Conservation (phyloP, 2,329 filamentous ascomycete species). For the Trichoderma lentiforme region DNA sequence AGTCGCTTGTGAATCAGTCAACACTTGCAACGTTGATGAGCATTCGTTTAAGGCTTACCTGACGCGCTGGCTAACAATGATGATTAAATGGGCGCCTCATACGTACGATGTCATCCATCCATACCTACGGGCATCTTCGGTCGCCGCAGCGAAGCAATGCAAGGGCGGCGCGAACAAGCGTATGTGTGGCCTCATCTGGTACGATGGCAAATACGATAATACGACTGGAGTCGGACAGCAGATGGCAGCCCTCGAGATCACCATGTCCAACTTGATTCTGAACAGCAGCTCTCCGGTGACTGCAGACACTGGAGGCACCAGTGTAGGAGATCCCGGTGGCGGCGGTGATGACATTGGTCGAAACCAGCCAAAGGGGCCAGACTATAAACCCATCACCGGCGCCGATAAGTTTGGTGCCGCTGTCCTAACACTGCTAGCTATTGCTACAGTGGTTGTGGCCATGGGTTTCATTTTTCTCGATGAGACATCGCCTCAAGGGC, state of each 20-base stretch:
- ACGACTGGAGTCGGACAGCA: conserved; percentile 64
- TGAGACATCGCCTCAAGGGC: conserved; percentile 39
- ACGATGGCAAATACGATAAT: conserved; percentile 54
- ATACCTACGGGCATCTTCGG: conserved; percentile 52
- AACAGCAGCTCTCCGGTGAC: conserved; percentile 43
- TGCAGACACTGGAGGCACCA: conserved; percentile 55
- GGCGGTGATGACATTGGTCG: conserved; percentile 47
- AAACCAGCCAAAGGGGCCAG: conserved; percentile 27
- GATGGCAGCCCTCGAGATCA: conserved; percentile 65
- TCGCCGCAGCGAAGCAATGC: conserved; percentile 56
- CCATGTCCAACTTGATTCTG: conserved; percentile 58
- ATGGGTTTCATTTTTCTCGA: conserved; percentile 48
- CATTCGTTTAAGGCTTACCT: conserved; percentile 63
- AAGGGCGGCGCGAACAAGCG: conserved; percentile 53
- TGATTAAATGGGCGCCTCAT: conserved; percentile 62
- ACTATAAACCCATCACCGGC: conserved; percentile 39
- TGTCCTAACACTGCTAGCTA: conserved; percentile 57
- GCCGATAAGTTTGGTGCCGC: conserved; percentile 67
- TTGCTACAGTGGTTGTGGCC: conserved; percentile 54
- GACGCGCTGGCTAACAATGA: conserved; percentile 58
- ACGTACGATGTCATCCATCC: conserved; percentile 52
- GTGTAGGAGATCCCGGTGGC: conserved; percentile 43
- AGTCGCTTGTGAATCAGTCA: conserved; percentile 60
- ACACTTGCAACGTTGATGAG: conserved; percentile 60
- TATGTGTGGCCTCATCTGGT: conserved; percentile 61